Conservation (phyloP, 2,329 filamentous ascomycete species). For the Corynespora cassiicola region DNA sequence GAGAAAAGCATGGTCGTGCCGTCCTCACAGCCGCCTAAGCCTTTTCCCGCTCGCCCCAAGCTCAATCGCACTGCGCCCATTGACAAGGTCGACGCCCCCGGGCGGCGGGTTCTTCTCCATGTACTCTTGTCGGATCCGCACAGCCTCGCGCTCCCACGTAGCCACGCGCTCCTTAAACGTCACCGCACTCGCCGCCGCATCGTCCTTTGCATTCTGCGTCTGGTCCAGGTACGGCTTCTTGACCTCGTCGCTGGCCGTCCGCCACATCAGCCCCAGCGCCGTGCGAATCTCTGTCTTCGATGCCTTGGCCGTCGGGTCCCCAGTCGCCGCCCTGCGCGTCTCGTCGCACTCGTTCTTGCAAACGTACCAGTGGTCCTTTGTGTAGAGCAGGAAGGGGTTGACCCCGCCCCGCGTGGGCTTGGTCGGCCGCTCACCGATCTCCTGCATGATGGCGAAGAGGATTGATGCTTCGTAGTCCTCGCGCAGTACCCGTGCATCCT, state of each 20-base stretch:
- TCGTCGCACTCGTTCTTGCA: conserved; percentile 72
- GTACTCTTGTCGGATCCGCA: conserved; percentile 53
- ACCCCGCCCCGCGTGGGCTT: conserved; percentile 76
- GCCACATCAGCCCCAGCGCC: conserved; percentile 91
- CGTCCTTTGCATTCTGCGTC: conserved; percentile 73
- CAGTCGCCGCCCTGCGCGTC: conserved; percentile 68
- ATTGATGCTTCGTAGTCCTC: conserved; percentile 64
- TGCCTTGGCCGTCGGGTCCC: conserved; percentile 71
- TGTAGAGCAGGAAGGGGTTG: conserved; percentile 90
- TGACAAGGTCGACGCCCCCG: conserved; percentile 36
- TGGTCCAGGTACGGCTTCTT: conserved; percentile 80
- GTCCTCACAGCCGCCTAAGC: conserved; percentile 32
- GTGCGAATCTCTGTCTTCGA: conserved; percentile 77
- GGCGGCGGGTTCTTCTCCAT: conserved; percentile 43
- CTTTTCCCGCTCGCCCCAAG: conserved; percentile 43
- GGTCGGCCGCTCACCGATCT: conserved; percentile 76
- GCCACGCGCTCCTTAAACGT: conserved; percentile 67
- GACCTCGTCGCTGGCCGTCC: conserved; percentile 71
- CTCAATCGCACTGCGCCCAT: conserved; percentile 47
- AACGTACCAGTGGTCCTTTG: conserved; percentile 73
- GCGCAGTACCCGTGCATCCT: conserved; percentile 30
- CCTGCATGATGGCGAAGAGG: conserved; percentile 60
- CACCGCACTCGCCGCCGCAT: conserved; percentile 64
- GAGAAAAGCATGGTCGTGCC: background rate
- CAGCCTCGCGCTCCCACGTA: conserved; percentile 75